Percentiles rank a stretch among this genome's conserved stretches.
Conservation (phyloP, 108 stramenopile genomes). For the Nitzschia putrida region DNA sequence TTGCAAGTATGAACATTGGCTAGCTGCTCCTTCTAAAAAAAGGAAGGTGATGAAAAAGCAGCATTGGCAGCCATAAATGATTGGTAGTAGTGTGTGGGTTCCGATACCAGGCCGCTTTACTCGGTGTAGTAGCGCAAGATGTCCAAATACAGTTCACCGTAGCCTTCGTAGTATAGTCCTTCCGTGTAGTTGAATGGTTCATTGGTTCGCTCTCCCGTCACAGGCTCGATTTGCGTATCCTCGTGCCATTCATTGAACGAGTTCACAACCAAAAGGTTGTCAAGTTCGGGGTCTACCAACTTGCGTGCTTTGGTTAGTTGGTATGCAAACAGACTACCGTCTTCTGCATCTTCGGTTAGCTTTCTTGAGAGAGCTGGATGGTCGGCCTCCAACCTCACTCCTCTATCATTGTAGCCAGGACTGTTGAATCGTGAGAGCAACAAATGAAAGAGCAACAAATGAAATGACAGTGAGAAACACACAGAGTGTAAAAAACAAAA, state of each 20-base stretch:
- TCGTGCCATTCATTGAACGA: conserved; percentile 53
- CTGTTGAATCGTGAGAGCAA: background rate
- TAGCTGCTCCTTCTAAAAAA: no score
- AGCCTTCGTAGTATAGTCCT: conserved; percentile 7
- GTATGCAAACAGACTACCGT: conserved; percentile 21
- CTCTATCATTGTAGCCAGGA: conserved; percentile 41
- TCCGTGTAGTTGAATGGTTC: background rate
- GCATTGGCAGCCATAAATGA: no score
- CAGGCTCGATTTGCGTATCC: conserved; percentile 44
- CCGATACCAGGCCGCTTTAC: no score
- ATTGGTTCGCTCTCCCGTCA: background rate
- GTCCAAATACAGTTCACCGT: conserved; percentile 11
- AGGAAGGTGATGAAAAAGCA: no score
- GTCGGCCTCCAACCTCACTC: conserved; percentile 18
- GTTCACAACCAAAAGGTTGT: conserved; percentile 35
- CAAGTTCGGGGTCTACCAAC: conserved; percentile 16
- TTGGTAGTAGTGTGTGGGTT: no score
- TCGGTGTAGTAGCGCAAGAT: conserved; percentile 1
- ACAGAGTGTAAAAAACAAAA: background rate
- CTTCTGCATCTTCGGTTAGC: conserved; percentile 8
- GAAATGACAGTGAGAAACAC: no score
- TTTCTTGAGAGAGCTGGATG: conserved; percentile 33
- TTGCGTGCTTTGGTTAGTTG: conserved; percentile 7
- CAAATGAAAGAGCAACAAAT: no score
- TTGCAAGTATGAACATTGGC: no score